Conservation (phyloP, 768 basidiomycete genomes). For the Stropharia rugosoannulata region DNA sequence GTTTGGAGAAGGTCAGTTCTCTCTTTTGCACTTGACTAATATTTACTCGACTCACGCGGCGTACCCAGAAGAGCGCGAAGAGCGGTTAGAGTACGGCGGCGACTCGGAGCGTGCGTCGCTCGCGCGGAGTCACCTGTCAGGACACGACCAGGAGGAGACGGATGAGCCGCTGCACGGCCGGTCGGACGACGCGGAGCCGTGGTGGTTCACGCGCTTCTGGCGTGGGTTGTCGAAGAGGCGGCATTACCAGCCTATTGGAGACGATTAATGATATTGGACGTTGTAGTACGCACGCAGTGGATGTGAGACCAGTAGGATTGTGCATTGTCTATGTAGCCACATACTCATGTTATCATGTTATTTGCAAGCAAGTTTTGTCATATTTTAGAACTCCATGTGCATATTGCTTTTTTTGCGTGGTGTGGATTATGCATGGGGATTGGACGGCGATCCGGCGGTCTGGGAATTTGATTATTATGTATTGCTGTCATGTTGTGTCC, state of each 20-base stretch:
- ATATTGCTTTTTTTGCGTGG: no score
- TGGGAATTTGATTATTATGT: no score
- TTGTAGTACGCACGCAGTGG: no score
- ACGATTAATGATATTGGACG: conserved; percentile 4
- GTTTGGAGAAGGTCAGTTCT: conserved; percentile 73
- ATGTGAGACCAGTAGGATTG: no score
- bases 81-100: conserved; percentile 65
- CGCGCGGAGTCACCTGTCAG: conserved; percentile 30
- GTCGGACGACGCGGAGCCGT: background rate
- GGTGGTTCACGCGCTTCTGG: conserved; percentile 52
- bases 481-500: no score
- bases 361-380: no score
- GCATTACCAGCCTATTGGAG: conserved; percentile 47
- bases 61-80: conserved; percentile 43
- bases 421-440: no score
- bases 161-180: background rate
- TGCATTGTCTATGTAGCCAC: no score
- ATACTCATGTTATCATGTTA: no score
- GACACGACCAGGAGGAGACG: background rate
- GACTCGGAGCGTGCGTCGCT: conserved; percentile 48
- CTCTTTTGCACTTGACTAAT: background rate
- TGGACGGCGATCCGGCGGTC: no score
- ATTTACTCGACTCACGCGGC: background rate
- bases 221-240: conserved; percentile 27
- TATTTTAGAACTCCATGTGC: no score